Evolutionary conservation across 768 basidiomycete genomes (phyloP), one percentile per base, ranked within the genome.

Genomic region (Daedaleopsis sinensis): DNA sequence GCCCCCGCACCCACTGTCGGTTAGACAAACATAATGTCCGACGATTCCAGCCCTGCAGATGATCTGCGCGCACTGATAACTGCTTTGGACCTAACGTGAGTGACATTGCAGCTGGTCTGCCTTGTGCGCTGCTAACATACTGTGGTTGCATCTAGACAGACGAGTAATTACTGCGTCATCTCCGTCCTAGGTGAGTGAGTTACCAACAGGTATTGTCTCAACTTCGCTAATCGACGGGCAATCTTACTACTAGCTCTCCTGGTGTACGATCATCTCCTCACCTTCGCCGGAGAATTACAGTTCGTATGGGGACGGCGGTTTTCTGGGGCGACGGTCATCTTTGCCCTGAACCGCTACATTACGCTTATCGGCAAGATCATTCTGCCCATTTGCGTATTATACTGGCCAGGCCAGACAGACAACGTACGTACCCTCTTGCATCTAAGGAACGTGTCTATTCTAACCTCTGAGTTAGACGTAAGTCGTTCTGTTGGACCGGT

Each of bases 261-360:
- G 18, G 54, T 50, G 3, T 65, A 62, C 36, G 60, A 65, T 18
- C 54, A 61, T 36, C 47, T 52, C 19, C 42, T 62, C 13, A 62
- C 64, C 3, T 50, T 65, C 23, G 42, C 52, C 15, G 57, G 35
- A 15, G 60, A 62, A 37, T n/a, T 65, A 9, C 35, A 52, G 3
- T 57, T 55, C 24, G 56, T 62, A 12, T 65, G 61, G 64, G 32
- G 53, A 9, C 64, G 64, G 42, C 59, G 59, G 36, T 56, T 62
- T 35, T 58, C 64, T 16, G 57, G 64, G n/a, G 56, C 60, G 21
- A 65, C 60, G 1, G 46, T 62, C 1, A 21, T 65, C 36, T 65
- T 65, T 50, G 21, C 59, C 19, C 39, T 65, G 8, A 65, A 65
- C 38, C 60, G 64, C 2, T 65, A 65, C 23, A 47, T 58, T 18